Base-by-base conservation (phyloP, 495 filamentous ascomycete species). In the Lindgomyces ingoldianus region DNA sequence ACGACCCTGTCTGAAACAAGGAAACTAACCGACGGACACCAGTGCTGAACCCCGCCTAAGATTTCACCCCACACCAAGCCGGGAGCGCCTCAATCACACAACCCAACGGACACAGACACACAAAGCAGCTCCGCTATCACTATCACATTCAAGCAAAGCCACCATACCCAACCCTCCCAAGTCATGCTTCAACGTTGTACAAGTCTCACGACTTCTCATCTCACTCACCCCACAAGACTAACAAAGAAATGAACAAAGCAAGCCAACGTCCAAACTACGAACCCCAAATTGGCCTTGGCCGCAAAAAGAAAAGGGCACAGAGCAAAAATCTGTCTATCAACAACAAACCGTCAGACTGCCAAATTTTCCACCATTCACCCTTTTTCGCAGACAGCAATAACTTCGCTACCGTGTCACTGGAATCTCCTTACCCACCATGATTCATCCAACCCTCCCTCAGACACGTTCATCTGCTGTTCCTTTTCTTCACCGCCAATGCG, bases 111-210 rank as follows among this genome's bases (percentile, higher is more conserved):
- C 12, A 18, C 49, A 52, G 25, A 10, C 11, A 33, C 36, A 26
- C 53, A 56, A 18, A 29, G 16, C 6, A 12, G 12, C 3, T 39
- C n/a, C 16, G 8, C 22, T 58, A 45, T 45, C 59, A 53, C 59
- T 26, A 54, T 62, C 59, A 62, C 59, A 62, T 62, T 54, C 47
- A 62, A 46, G 59, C 59, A 62, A 62, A 53, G 48, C 59, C 33
- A 39, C 14, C n/a, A n/a, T n/a, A n/a, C n/a, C n/a, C n/a, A n/a
- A n/a, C n/a, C n/a, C 33, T 14, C 6, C 33, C 33, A 39, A 39
- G 14, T 39, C 33, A 39, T 33, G 9, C 22, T 44, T 47, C 59
- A 33, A 54, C 49, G 59, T 60, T 19, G 45, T 27, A 60, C 46
- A 39, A 50, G 57, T 62, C 42, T 42, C 45, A 60, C 25, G 18